Evolutionary conservation across 2,329 filamentous ascomycete genomes (phyloP).

Genomic region (Elsinoe ampelina): DNA sequence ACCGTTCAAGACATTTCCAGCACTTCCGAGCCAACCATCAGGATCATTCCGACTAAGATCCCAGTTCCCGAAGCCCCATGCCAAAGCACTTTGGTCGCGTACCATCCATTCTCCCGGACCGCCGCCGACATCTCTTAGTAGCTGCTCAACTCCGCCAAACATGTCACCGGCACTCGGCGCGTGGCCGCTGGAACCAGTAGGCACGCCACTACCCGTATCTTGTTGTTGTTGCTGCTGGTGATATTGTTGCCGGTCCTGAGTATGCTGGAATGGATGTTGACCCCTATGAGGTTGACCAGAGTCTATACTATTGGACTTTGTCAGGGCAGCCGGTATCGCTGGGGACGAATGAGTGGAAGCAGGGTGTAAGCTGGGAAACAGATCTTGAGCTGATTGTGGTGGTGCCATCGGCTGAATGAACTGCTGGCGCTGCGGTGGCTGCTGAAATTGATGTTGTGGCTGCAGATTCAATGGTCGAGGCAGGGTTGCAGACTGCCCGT

Average conservation of each 20-base stretch:
- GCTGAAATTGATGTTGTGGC: slow-evolving; percentile 14
- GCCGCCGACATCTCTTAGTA: slow-evolving; percentile 46
- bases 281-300: not conserved
- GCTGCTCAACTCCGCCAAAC: slow-evolving; percentile 51
- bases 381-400: slow-evolving; percentile 9
- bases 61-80: slow-evolving; percentile 56
- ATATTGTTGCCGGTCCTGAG: slow-evolving; percentile 14
- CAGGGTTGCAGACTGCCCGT: not conserved
- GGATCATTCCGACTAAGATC: slow-evolving; percentile 20
- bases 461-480: slow-evolving; percentile 4
- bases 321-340: not conserved
- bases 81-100: slow-evolving; percentile 52
- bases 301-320: slow-evolving; percentile 5
- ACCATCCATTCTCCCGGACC: slow-evolving; percentile 39
- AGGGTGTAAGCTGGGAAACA: not conserved
- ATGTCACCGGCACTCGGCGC: slow-evolving; percentile 38
- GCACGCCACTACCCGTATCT: slow-evolving; percentile 22
- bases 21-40: not conserved
- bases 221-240: slow-evolving; percentile 19
- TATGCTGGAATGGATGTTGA: not conserved
- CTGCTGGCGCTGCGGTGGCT: slow-evolving; percentile 17
- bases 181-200: not conserved
- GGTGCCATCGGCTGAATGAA: slow-evolving; percentile 5
- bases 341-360: slow-evolving; percentile 7
- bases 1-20: not conserved